A percentile compares a stretch with the other conserved stretches of the same genome.
These are phyloP conservation scores for Leucaena leucocephala DNA, from an alignment of 306 rosid species.

Conservation along the genomic window DNA sequence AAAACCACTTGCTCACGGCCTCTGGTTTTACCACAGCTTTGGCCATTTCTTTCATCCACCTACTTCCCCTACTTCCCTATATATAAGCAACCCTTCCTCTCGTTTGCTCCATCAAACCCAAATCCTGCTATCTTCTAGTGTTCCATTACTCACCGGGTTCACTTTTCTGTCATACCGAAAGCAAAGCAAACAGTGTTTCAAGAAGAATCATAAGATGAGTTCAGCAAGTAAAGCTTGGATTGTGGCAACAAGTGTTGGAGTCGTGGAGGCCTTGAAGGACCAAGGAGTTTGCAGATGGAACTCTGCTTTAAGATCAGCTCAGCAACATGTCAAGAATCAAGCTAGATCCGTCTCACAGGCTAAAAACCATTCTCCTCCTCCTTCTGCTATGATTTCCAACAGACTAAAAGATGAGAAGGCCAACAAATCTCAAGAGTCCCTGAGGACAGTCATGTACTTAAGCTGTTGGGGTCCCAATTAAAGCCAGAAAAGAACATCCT, in stretches of 20 bases:
- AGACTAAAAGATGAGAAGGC: constrained; percentile 11
- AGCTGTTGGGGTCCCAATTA: constrained; percentile 55
- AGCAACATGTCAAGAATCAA: constrained; percentile 46
- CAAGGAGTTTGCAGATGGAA: constrained; percentile 62
- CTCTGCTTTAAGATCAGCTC: constrained; percentile 36
- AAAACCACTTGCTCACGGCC: constrained; percentile 5
- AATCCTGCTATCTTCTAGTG: neutral
- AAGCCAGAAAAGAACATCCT: neutral
- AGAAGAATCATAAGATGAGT: constrained; percentile 24
- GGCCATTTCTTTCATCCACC: neutral
- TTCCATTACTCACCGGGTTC: neutral
- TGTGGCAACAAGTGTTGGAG: constrained; percentile 45
- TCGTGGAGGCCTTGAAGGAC: constrained; percentile 46
- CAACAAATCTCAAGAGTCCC: constrained; percentile 61
- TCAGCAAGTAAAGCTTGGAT: constrained; percentile 36
- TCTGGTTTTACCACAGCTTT: constrained; percentile 12
- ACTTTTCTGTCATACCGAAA: neutral
- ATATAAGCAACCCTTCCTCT: neutral
- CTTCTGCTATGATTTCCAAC: constrained; percentile 27
- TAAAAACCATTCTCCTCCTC: constrained; percentile 39
- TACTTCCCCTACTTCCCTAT: neutral
- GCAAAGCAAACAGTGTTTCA: neutral
- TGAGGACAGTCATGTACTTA: constrained; percentile 62
- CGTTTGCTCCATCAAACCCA: neutral
- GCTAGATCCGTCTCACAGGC: constrained; percentile 38